Evolutionary conservation across 2,329 filamentous ascomycete species (phyloP), one percentile per base, ranked within the genome.

Genomic region (Cercospora sesami): DNA sequence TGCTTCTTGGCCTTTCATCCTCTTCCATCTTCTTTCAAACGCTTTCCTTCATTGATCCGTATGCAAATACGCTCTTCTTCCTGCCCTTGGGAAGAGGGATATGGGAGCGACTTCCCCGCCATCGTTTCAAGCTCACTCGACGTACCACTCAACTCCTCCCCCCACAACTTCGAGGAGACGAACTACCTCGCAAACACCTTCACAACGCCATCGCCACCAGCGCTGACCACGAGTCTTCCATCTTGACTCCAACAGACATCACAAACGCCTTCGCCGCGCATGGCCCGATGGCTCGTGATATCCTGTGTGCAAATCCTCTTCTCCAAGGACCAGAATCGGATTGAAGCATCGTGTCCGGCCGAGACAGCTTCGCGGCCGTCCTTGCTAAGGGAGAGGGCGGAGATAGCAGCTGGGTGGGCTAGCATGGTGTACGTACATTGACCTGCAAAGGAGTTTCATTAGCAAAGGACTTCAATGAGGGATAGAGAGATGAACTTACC

Each of bases 361-460:
- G 93, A 97, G 60, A 99, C 94, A 10, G 97, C 90, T 83, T 99
- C 95, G 67, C 91, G 90, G 57, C 94, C 94, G 77, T 98, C 94
- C 14, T 94, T 95, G 73, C 93, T 97, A 21, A 99, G 87, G 0
- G 93, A 96, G 5, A 99, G 86, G 28, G 92, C 91, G 1, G 95
- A 96, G 73, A 99, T 97, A 66, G 95, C 90, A 3, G 94, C 91
- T 0, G 95, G 93, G 75, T 99, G 95, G 5, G 95, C 95, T 68
- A 98, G 88, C 95, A 99, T 99, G 76, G 91, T 96, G 81, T 99
- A 99, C 71, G 95, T 98, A 82, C 94, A 97, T 93, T 99, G 95
- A 66, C 95, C 95, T 98, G 72, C 18, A 26, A 23, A 30, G 2
- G 12, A 63, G 12, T 28, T 59, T n/a, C 7, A 21, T 78, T 48